Conservation (phyloP, 2,329 filamentous ascomycete genomes). For the Orbilia blumenaviensis region DNA sequence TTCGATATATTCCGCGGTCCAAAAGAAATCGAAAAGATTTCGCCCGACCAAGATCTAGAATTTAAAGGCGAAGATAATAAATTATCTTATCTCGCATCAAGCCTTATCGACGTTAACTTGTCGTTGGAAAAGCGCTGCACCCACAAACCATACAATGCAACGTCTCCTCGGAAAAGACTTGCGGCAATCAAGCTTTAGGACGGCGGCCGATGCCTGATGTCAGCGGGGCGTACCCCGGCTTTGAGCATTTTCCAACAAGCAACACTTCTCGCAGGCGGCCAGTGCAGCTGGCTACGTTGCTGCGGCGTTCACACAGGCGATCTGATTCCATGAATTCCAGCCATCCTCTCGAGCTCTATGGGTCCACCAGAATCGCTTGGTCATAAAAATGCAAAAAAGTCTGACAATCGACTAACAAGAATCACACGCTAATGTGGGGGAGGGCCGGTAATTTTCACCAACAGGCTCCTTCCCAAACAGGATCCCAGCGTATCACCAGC, state of each 20-base stretch:
- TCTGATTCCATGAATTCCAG: not conserved
- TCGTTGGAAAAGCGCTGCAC: not conserved
- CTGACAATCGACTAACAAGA: not conserved
- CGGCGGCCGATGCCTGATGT: not conserved
- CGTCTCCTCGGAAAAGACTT: slow-evolving; percentile 27
- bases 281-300: not conserved
- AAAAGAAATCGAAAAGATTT: too few relatives aligned
- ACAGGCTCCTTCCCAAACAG: slow-evolving; percentile 34
- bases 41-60: too few relatives aligned
- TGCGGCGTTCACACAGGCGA: not conserved
- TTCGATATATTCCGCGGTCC: too few relatives aligned
- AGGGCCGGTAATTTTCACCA: slow-evolving; percentile 35
- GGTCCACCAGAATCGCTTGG: slow-evolving; percentile 1
- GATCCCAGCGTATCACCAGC: slow-evolving; percentile 15
- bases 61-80: not conserved
- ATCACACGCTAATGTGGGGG: slow-evolving; percentile 25
- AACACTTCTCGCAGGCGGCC: slow-evolving; percentile 6
- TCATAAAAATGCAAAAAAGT: slow-evolving; percentile 4
- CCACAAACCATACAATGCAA: too few relatives aligned
- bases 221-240: not conserved
- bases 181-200: not conserved
- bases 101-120: too few relatives aligned
- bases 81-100: too few relatives aligned
- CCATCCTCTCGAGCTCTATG: not conserved
- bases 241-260: slow-evolving; percentile 24